Base-by-base conservation (phyloP, 306 rosid genomes). In the Pyrus communis region DNA sequence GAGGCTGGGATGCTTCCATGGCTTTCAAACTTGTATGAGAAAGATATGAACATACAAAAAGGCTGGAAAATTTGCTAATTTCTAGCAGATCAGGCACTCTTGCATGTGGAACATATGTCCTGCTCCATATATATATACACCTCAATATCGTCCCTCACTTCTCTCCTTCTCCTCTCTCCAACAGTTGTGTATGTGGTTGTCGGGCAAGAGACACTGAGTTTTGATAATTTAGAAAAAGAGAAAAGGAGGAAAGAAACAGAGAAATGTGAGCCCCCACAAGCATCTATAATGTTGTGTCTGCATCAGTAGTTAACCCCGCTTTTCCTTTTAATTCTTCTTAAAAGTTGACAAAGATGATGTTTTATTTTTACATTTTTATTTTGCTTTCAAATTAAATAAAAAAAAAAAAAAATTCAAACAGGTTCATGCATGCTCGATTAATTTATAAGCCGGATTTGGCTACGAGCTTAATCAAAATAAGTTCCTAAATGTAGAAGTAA, bases 1-100 rank as follows among this genome's bases (percentile, higher is more conserved):
- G 92, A 80, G 97, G 88, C 66, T 81, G 93, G 5, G 97, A 82
- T 74, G 91, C 78, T 82, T 96, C 98, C 99, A 95, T 95, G 87
- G 88, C 76, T 80, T 64, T 58, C 74, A 57, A 11, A 35, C 19
- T 66, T 28, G 22, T 65, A 51, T 66, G 69, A 73, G 63, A 69
- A 58, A 75, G 72, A 69, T 70, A 18, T 13, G 58, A 54, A 74
- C 35, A 77, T 76, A 57, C 61, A 78, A 81, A 75, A 79, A 83
- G 78, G 69, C 84, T 33, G 75, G 40, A 49, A 49, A 51, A 17
- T 51, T 78, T 35, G 59, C 65, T 83, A 71, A 31, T 46, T 72
- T 84, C 83, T 83, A 82, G 78, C 71, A 74, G 73, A 42, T 19
- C 51, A 81, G 80, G 70, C 77, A 82, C 83, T 82, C 43, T 59